Evolutionary conservation across 257 asterid genomes (phyloP).

Genomic region (Nicotiana otophora): DNA sequence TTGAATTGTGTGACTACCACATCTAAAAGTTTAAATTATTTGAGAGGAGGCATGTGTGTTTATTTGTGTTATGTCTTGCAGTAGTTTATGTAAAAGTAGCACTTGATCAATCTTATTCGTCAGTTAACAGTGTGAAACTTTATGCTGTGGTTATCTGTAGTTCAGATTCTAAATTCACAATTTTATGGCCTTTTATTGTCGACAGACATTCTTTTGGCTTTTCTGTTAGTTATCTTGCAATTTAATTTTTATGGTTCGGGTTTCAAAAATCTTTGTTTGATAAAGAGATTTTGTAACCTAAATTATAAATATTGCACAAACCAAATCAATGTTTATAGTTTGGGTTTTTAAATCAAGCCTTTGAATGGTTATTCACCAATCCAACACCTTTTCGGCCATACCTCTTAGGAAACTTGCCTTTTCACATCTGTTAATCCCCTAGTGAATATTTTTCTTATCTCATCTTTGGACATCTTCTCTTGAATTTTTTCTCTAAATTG

Average conservation of each 20-base stretch:
- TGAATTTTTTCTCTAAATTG: background rate
- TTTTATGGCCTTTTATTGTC: too few species aligned
- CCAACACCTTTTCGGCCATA: constrained; percentile 2
- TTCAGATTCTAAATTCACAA: background rate
- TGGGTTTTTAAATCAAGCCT: background rate
- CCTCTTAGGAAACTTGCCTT: background rate
- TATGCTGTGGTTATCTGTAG: background rate
- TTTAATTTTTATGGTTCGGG: background rate
- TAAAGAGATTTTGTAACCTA: background rate
- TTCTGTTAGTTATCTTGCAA: background rate
- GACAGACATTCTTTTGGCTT: background rate
- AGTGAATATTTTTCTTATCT: background rate
- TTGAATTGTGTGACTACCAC: background rate
- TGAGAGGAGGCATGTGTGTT: background rate
- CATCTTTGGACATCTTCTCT: background rate
- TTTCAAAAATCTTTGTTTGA: background rate
- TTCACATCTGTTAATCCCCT: background rate
- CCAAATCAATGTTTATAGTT: background rate
- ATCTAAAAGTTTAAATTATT: background rate
- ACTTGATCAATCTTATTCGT: background rate
- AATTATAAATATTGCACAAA: background rate
- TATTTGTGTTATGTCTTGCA: background rate
- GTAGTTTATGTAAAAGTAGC: background rate
- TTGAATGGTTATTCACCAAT: background rate
- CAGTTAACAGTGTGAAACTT: background rate